Base-by-base conservation (phyloP, 352 stramenopile genomes). In the Globisporangium barbulae region DNA sequence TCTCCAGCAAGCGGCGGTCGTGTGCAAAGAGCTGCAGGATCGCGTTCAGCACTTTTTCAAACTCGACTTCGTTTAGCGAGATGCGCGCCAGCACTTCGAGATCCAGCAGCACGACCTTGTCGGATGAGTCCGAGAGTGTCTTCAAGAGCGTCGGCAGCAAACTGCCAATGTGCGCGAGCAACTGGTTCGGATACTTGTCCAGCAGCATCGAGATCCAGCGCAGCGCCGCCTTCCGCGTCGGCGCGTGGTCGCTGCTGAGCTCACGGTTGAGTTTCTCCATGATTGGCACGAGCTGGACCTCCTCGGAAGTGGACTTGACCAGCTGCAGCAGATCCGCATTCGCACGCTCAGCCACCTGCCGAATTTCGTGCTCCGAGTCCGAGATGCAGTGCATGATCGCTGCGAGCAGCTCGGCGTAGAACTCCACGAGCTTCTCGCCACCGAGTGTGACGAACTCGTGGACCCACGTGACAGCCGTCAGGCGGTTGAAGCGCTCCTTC, bases 151-250 rank as follows among this genome's bases (percentile, higher is more conserved):
- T 97, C 9, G 94, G 96, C 33, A 99, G 66, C 19, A 99, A 67
- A 37, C 96, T 77, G 56, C 88, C 79, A 47, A 99, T 97, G 64
- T 97, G 96, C 22, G 85, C 72, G 1, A 89, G 94, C 67, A 99
- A 96, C 59, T 99, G 91, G 30, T 85, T 80, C 52, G 96, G 94
- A 55, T 91, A 87, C 74, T 99, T 99, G 69, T 99, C 97, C 19
- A 99, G 80, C 41, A 99, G 72, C 97, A 99, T 99, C 44, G 98
- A 97, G 70, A 99, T 99, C 97, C 97, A 99, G 13, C 86, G 75
- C 37, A 98, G 69, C 6, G 90, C 81, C 2, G 93, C 93, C 88
- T 99, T 98, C 49, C 97, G 96, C 0, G 97, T 99, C 0, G 94
- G 91, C n/a, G 99, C 97, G 69, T 99, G 88, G 69, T 98, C 88